Conservation (phyloP, 1,139 yeast species). For the Hyphopichia wangnamkhiaoensis region DNA sequence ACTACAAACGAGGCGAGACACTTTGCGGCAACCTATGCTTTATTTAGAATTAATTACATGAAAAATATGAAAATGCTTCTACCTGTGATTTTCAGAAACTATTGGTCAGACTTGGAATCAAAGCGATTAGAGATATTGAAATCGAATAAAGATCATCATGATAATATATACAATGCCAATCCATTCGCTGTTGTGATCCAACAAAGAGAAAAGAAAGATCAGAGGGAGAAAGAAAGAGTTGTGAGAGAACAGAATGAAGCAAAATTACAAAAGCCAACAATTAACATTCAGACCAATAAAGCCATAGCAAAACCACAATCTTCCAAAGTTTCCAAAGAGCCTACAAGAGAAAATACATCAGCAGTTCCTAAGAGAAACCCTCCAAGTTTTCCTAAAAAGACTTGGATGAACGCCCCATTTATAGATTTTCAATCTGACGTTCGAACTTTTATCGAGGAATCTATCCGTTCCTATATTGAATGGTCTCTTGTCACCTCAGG, state of each 20-base stretch:
- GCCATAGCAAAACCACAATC: background rate
- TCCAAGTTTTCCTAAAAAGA: slow-evolving; percentile 51
- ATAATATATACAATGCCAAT: slow-evolving; percentile 58
- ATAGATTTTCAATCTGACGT: slow-evolving; percentile 51
- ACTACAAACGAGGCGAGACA: slow-evolving; percentile 91
- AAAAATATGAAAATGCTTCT: slow-evolving; percentile 85
- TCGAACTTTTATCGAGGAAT: slow-evolving; percentile 54
- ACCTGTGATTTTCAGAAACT: slow-evolving; percentile 75
- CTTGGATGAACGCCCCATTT: slow-evolving; percentile 65
- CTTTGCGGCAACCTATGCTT: slow-evolving; percentile 82
- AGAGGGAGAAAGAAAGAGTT: slow-evolving; percentile 45
- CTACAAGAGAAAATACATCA: background rate
- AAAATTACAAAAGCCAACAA: slow-evolving; percentile 44
- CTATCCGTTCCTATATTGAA: slow-evolving; percentile 52
- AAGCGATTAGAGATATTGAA: slow-evolving; percentile 49
- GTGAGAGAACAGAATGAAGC: slow-evolving; percentile 35
- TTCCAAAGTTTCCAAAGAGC: background rate
- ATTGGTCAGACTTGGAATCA: slow-evolving; percentile 74
- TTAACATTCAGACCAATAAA: slow-evolving; percentile 27
- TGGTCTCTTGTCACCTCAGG: slow-evolving; percentile 43
- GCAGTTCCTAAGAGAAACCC: background rate
- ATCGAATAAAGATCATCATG: slow-evolving; percentile 49
- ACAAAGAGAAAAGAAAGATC: slow-evolving; percentile 44
- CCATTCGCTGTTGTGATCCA: slow-evolving; percentile 70
- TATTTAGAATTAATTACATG: slow-evolving; percentile 76